These are phyloP conservation scores for Ceratobasidium sp. DNA, from an alignment of 1,284 basidiomycete species.

Conservation along the genomic window DNA sequence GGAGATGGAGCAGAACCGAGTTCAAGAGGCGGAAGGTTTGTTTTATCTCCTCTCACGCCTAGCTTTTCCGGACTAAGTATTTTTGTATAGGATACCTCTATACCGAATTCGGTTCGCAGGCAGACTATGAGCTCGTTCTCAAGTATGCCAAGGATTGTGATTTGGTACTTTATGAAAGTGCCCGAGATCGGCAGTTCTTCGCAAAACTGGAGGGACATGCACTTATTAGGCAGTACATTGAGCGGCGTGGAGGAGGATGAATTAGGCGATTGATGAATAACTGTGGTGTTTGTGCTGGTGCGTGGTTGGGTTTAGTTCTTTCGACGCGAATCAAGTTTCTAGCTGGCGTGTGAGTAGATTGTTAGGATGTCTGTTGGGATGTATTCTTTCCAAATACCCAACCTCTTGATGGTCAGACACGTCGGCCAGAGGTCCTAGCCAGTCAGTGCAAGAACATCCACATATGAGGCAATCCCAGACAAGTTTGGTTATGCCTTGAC, in stretches of 20 bases:
- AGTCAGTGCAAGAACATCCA: too few species aligned
- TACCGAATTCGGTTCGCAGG: constrained; percentile 86
- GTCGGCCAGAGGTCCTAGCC: too few species aligned
- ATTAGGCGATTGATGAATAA: neutral
- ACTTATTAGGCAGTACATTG: constrained; percentile 84
- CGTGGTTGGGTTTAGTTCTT: neutral
- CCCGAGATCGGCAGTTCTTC: constrained; percentile 83
- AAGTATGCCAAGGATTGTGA: constrained; percentile 88
- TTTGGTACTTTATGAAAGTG: constrained; percentile 84
- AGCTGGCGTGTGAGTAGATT: neutral
- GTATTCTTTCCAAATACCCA: neutral
- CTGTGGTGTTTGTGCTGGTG: neutral
- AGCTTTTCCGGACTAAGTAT: constrained; percentile 46
- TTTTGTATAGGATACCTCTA: constrained; percentile 81
- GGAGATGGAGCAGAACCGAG: constrained; percentile 96
- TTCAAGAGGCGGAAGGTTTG: constrained; percentile 88
- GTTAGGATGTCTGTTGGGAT: too few species aligned
- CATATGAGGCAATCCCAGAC: too few species aligned
- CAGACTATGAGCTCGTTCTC: constrained; percentile 89
- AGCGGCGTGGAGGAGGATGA: constrained; percentile 63
- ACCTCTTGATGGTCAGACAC: neutral
- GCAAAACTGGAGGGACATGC: constrained; percentile 83
- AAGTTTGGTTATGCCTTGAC: neutral
- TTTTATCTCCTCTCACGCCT: constrained; percentile 23
- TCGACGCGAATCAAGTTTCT: too few species aligned